Base-by-base conservation (phyloP, 495 filamentous ascomycete genomes). In the Apodospora peruviana region DNA sequence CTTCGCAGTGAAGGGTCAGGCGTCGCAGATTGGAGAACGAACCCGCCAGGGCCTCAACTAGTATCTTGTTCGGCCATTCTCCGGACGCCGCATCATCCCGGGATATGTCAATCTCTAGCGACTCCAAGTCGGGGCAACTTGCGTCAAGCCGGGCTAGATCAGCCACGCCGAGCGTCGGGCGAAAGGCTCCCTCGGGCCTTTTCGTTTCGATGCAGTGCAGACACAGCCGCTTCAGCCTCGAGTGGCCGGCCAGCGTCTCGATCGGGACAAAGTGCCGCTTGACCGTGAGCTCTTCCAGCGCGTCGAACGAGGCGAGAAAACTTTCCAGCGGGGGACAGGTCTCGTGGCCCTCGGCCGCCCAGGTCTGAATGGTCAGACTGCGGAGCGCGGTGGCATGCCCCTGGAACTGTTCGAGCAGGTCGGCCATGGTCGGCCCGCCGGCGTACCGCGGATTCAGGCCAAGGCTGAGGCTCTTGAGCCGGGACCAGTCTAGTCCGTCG, bases 221-320 rank as follows among this genome's bases (percentile, higher is more conserved):
- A 20, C 25, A 38, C 18, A 47, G 29, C 29, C 29, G 5, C 19
- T 24, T 47, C 7, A 47, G 10, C 10, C 21, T 24, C 11, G 18
- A 14, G 32, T 47, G 44, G 17, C 29, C n/a, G 32, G 27, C 29
- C 25, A 47, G 18, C 2, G 4, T 14, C 29, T 22, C 5, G 1
- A 18, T 21, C 1, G 44, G 32, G 5, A 47, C 34, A 38, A 47
- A 38, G 32, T 47, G 44, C 4, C 44, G 17, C 17, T 22, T 47
- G 21, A 47, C 44, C 3, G n/a, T 38, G 32, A 47, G 29, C 34
- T 47, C 44, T 16, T 38, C 44, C 25, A 47, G 44, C 29, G 29
- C 37, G 32, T 21, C 44, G 22, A 47, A 47, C 18, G 44, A 47
- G 27, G 2, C 12, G 16, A 47, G 44, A 16, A 47, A 47, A 8